Conservation (phyloP, 352 stramenopile species). For the Globisporangium echinulatum region DNA sequence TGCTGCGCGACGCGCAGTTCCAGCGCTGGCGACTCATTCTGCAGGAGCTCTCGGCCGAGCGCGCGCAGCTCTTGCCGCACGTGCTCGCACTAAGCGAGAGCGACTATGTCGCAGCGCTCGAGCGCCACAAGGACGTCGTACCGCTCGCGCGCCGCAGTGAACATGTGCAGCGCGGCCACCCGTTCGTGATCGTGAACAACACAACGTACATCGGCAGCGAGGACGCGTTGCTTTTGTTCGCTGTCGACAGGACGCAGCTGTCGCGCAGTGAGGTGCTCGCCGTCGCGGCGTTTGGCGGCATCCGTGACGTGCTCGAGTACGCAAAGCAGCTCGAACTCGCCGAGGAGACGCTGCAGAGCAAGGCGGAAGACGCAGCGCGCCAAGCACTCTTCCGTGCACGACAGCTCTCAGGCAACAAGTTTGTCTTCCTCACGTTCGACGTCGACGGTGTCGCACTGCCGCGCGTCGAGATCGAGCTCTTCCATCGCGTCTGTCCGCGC, state of each 20-base stretch:
- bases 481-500: slow-evolving; percentile 43
- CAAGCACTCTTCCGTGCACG: slow-evolving; percentile 37
- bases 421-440: slow-evolving; percentile 54
- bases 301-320: slow-evolving; percentile 12
- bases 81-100: slow-evolving; percentile 40
- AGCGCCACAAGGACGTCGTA: slow-evolving; percentile 25
- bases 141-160: slow-evolving; percentile 18
- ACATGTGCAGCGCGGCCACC: slow-evolving; percentile 24
- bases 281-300: slow-evolving; percentile 40
- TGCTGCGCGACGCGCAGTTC: slow-evolving; percentile 48
- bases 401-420: slow-evolving; percentile 44
- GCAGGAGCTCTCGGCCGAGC: slow-evolving; percentile 44
- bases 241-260: slow-evolving; percentile 44
- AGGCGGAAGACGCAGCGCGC: slow-evolving; percentile 33
- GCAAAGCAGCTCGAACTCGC: slow-evolving; percentile 27
- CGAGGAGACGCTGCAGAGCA: slow-evolving; percentile 42
- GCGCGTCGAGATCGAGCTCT: slow-evolving; percentile 67
- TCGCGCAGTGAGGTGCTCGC: slow-evolving; percentile 45
- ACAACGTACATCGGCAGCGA: slow-evolving; percentile 42
- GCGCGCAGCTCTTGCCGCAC: slow-evolving; percentile 44
- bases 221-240: slow-evolving; percentile 48
- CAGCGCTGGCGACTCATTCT: slow-evolving; percentile 57
- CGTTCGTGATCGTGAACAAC: slow-evolving; percentile 49
- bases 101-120: slow-evolving; percentile 46
- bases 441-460: slow-evolving; percentile 54